Percentiles rank a stretch among this genome's conserved stretches.
Evolutionary conservation across 371 early-diverging fungal genomes (phyloP).

Genomic region (Mortierella sp.): DNA sequence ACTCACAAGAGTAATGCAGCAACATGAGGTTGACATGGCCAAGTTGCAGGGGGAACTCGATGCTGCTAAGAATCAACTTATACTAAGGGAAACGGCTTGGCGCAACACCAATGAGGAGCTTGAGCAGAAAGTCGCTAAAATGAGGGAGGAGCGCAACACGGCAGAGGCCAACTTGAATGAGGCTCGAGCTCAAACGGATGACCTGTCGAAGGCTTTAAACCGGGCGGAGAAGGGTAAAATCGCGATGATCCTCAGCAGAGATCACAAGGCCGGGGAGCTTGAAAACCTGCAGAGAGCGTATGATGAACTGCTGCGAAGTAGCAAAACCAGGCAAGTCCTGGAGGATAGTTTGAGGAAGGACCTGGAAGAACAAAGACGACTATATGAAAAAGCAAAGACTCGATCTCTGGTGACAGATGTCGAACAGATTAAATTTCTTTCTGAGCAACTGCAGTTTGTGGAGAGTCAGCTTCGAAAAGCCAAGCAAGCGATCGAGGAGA

Average conservation of each 20-base stretch:
- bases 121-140: background rate
- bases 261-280: conserved; percentile 11
- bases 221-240: conserved; percentile 31
- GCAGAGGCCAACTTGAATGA: conserved; percentile 19
- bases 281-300: background rate
- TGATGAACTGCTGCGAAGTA: background rate
- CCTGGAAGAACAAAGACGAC: conserved; percentile 8
- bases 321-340: conserved; percentile 1
- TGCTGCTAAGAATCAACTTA: background rate
- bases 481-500: conserved; percentile 9
- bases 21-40: conserved; percentile 9
- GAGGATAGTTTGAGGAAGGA: conserved; percentile 9
- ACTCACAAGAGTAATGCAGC: conserved; percentile 18
- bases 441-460: background rate
- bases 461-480: background rate
- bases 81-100: conserved; percentile 1
- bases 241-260: conserved; percentile 3
- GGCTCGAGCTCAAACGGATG: conserved; percentile 12
- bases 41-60: conserved; percentile 15
- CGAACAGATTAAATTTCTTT: conserved; percentile 12
- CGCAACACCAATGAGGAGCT: background rate
- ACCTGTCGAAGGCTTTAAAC: conserved; percentile 15
- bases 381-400: conserved; percentile 2
- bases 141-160: conserved; percentile 9
- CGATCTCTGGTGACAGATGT: conserved; percentile 13